These are phyloP conservation scores for Yarrowia sp. DNA, from an alignment of 805 yeast genomes.

Conservation along the genomic window DNA sequence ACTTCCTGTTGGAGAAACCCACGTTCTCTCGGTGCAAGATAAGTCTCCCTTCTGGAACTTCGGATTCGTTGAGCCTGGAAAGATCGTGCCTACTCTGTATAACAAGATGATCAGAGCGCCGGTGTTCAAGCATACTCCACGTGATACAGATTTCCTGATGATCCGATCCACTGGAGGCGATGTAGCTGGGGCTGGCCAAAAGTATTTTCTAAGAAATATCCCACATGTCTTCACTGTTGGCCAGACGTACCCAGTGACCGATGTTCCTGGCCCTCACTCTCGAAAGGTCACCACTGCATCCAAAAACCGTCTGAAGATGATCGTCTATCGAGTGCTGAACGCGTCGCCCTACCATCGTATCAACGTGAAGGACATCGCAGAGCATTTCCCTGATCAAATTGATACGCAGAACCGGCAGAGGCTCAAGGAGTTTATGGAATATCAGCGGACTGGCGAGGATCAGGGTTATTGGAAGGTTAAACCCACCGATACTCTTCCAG, in stretches of 20 bases:
- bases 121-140: slow-evolving; percentile 77
- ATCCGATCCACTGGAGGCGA: slow-evolving; percentile 78
- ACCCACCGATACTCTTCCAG: slow-evolving; percentile 60
- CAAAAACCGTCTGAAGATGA: slow-evolving; percentile 87
- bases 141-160: slow-evolving; percentile 75
- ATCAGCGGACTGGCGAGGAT: slow-evolving; percentile 88
- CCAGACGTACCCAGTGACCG: slow-evolving; percentile 87
- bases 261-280: slow-evolving; percentile 96
- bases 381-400: slow-evolving; percentile 93
- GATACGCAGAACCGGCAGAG: slow-evolving; percentile 97
- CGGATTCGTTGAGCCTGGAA: slow-evolving; percentile 94
- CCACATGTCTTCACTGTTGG: slow-evolving; percentile 83
- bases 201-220: slow-evolving; percentile 64
- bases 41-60: slow-evolving; percentile 97
- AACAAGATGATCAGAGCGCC: slow-evolving; percentile 93
- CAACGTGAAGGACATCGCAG: slow-evolving; percentile 79
- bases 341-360: slow-evolving; percentile 68
- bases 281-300: slow-evolving; percentile 91
- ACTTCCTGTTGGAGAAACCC: slow-evolving; percentile 86
- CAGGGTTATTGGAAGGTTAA: slow-evolving; percentile 94
- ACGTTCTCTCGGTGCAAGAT: slow-evolving; percentile 93
- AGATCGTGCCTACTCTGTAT: slow-evolving; percentile 87
- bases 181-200: slow-evolving; percentile 45
- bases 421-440: slow-evolving; percentile 95
- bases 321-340: slow-evolving; percentile 83